Conservation (phyloP, 1,284 basidiomycete genomes). For the Ustilago trichophora region DNA sequence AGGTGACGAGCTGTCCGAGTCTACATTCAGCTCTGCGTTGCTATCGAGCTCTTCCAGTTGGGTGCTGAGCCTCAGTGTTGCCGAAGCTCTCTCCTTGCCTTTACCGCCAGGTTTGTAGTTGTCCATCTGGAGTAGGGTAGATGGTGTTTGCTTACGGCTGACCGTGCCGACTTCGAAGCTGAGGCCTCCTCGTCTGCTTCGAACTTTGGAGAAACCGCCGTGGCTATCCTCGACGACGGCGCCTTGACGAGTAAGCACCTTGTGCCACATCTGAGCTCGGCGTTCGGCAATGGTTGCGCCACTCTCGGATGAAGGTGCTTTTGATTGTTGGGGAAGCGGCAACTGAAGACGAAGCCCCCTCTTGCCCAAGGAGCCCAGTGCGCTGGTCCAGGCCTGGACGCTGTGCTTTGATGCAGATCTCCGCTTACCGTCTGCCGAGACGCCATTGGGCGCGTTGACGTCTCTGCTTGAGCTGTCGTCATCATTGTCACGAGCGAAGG, state of each 20-base stretch:
- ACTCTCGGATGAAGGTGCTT: not conserved
- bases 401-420: constrained; percentile 11
- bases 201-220: constrained; percentile 26
- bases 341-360: constrained; percentile 16
- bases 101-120: constrained; percentile 3
- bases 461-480: not conserved
- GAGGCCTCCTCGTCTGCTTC: constrained; percentile 36
- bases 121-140: constrained; percentile 26
- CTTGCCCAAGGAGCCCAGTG: constrained; percentile 15
- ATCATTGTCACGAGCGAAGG: constrained; percentile 17
- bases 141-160: constrained; percentile 15
- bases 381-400: constrained; percentile 29
- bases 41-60: not conserved
- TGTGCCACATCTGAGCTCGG: constrained; percentile 44
- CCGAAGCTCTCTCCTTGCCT: not conserved
- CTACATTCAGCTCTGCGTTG: not conserved
- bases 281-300: constrained; percentile 53
- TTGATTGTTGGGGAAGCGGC: not conserved
- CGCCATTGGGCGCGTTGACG: not conserved
- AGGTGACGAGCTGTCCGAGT: not conserved
- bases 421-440: not conserved
- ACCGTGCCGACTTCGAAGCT: constrained; percentile 33
- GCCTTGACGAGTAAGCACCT: constrained; percentile 27
- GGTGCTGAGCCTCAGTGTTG: not conserved
- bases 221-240: constrained; percentile 22